Percentiles rank a stretch among this genome's conserved stretches.
Evolutionary conservation across 768 basidiomycete genomes (phyloP).

Genomic region (Exidia glandulosa): DNA sequence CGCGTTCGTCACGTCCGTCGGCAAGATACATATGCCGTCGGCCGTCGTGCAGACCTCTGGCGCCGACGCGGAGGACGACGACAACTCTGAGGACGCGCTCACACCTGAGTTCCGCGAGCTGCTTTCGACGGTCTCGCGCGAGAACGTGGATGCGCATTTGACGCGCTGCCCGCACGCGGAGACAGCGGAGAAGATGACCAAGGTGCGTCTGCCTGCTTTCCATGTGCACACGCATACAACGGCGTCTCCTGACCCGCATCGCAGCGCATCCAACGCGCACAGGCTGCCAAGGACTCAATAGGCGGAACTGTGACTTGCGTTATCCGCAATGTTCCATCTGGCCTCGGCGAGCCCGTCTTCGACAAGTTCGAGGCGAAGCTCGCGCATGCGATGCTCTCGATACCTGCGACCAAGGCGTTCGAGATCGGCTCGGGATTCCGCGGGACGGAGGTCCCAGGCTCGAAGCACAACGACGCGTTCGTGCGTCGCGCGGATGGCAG

Average conservation of each 20-base stretch:
- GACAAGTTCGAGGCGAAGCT: slow-evolving; percentile 96
- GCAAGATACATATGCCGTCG: slow-evolving; percentile 76
- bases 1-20: slow-evolving; percentile 93
- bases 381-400: slow-evolving; percentile 96
- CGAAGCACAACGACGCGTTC: slow-evolving; percentile 88
- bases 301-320: slow-evolving; percentile 98
- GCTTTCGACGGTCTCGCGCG: slow-evolving; percentile 69
- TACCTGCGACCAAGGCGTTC: slow-evolving; percentile 96
- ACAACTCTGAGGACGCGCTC: slow-evolving; percentile 59
- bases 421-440: slow-evolving; percentile 96
- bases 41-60: slow-evolving; percentile 13
- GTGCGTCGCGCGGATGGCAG: slow-evolving; percentile 49
- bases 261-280: slow-evolving; percentile 89
- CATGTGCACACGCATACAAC: too few species aligned
- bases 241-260: neutral
- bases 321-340: slow-evolving; percentile 79
- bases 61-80: slow-evolving; percentile 36
- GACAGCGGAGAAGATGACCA: slow-evolving; percentile 83
- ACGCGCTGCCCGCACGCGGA: slow-evolving; percentile 87
- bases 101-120: slow-evolving; percentile 76
- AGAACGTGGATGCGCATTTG: slow-evolving; percentile 74
- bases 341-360: slow-evolving; percentile 94
- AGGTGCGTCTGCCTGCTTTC: slow-evolving; percentile 35
- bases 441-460: slow-evolving; percentile 88
- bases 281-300: slow-evolving; percentile 84